Base-by-base conservation (phyloP, 768 basidiomycete species). In the Agrocybe chaxingu region DNA sequence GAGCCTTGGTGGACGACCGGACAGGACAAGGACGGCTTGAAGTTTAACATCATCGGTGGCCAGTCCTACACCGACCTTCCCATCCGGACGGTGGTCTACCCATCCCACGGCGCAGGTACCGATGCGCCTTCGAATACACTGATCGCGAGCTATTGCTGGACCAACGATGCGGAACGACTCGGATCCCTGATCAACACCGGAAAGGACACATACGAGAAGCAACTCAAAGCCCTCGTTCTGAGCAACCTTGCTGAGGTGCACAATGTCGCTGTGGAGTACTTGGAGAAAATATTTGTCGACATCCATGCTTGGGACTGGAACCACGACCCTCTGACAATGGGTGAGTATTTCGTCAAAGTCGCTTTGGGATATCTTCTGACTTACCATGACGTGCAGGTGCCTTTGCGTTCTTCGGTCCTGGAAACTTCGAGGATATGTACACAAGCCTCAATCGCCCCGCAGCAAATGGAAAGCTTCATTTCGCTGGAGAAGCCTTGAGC, bases 61-160 rank as follows among this genome's bases (percentile, higher is more conserved):
- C 68, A 70, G 53, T 66, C 73, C 3, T 65, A 54, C 54, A 78
- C 74, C 1, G 76, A 77, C 55, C 57, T 66, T 12, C 71, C 70
- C 5, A 57, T 73, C n/a, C 67, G 73, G 30, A 70, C 66, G 0
- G 60, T 74, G 43, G 70, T 78, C 3, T 78, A 76, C 52, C 77
- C 76, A 0, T 77, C 75, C 2, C 71, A 70, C 19, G 72, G 71
- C 0, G 53, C 57, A 18, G 48, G 54, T n/a, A 42, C 53, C 18
- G 54, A 52, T 0, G 63, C 59, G 7, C 57, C 64, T 13, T 42
- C 60, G 1, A 54, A 51, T 5, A 64, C 60, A 0, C 59, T 77
- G 7, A 72, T 77, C 8, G 73, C 69, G 3, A 74, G 71, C 43
- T 77, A 75, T 58, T 57, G 54, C 30, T 74, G 70, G 72, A 68